Base-by-base conservation (phyloP, 805 yeast genomes). In the Ogataea trehaloabstinens region DNA sequence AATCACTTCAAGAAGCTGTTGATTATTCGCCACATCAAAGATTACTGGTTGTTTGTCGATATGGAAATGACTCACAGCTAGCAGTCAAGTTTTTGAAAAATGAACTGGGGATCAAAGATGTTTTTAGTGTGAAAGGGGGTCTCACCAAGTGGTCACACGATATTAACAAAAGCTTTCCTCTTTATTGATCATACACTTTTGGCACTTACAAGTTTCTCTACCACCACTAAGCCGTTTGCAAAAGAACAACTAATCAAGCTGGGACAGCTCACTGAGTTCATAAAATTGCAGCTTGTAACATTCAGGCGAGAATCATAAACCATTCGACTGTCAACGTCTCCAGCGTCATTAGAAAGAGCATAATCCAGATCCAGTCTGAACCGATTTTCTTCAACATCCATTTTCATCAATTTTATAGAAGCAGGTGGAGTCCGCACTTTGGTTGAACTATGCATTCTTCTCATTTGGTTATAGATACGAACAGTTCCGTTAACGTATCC, bases 21-120 rank as follows among this genome's bases (percentile, higher is more conserved):
- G 25, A 28, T 11, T 25, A 28, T 11, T 46, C 49, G 24, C 25
- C 39, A 4, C 34, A 36, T 4, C 32, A 39, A 7, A 49, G 46
- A 4, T 58, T 85, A 0, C 73, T 70, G 39, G 84, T 88, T 0
- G 68, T 91, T 15, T 93, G 99, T 61, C 71, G 97, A 22, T 80
- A 71, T 55, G 99, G 99, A 7, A 89, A 87, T 58, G 98, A 93
- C 57, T 90, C 98, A 0, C 89, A 85, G 52, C 60, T 78, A 13
- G 95, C 96, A 0, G 80, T 85, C 1, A 61, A 70, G 40, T 62
- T 69, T 31, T 60, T 90, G 32, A 67, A 72, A 35, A 76, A 74
- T 18, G 67, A 70, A 1, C 66, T 74, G 31, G 76, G 78, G 0
- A 61, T 76, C 13, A 41, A 53, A 0, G 60, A 73, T 15, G 86